Conservation (phyloP, 2,329 filamentous ascomycete genomes). For the Colletotrichum musicola region DNA sequence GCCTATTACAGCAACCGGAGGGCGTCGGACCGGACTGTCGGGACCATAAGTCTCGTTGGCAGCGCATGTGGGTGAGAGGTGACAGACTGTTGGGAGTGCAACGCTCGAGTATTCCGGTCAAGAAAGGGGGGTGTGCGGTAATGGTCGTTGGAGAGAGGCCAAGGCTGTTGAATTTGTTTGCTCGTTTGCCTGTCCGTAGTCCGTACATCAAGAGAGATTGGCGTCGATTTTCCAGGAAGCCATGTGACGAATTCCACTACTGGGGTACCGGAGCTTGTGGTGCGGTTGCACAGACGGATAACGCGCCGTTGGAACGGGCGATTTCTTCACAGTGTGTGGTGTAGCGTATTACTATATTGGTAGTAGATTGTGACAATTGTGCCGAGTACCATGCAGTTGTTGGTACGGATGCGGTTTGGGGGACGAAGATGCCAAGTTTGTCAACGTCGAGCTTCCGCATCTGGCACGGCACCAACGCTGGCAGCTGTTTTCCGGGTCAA, state of each 20-base stretch:
- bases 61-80: slow-evolving; percentile 2
- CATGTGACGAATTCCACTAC: slow-evolving; percentile 3
- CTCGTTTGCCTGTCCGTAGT: slow-evolving; percentile 18
- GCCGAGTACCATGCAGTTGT: neutral
- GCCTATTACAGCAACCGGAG: neutral
- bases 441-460: neutral
- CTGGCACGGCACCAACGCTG: neutral
- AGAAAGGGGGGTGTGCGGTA: neutral
- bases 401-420: neutral
- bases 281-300: slow-evolving; percentile 10
- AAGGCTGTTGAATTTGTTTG: slow-evolving; percentile 4
- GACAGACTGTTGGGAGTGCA: slow-evolving; percentile 9
- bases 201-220: slow-evolving; percentile 1
- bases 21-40: slow-evolving; percentile 21
- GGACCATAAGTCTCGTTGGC: slow-evolving; percentile 14
- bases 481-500: neutral
- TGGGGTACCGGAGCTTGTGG: neutral
- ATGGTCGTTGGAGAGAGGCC: neutral
- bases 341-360: neutral
- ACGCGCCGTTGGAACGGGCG: neutral
- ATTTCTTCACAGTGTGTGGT: slow-evolving; percentile 13
- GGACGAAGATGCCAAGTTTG: slow-evolving; percentile 1
- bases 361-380: neutral
- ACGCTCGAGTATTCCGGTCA: neutral
- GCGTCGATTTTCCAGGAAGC: neutral